phyloP scores from a whole-genome alignment of 2,329 filamentous ascomycete species.

The Fusarium brevicatenulatum region DNA sequence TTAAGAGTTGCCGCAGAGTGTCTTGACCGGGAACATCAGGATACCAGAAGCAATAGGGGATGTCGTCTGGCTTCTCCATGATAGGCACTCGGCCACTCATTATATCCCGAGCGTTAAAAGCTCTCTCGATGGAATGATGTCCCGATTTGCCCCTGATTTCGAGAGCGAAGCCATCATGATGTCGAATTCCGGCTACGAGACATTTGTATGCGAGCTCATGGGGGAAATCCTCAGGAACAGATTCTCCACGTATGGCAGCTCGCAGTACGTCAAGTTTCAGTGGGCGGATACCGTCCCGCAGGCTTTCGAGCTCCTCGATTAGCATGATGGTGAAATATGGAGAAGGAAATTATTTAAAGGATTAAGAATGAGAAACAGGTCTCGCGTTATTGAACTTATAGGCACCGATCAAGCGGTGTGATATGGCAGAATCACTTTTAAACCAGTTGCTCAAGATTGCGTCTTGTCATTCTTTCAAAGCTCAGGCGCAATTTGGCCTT shows the following conservation, averaged over 20 bases:
- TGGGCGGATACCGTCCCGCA: background rate
- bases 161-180: background rate
- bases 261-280: background rate
- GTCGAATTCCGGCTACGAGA: background rate
- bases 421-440: too few species aligned
- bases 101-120: slow-evolving; percentile 48
- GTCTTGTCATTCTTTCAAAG: too few species aligned
- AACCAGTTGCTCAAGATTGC: too few species aligned
- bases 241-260: background rate
- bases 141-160: background rate
- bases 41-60: slow-evolving; percentile 56
- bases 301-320: background rate
- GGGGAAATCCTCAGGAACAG: background rate
- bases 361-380: too few species aligned
- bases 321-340: background rate
- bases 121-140: background rate
- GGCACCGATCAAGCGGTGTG: too few species aligned
- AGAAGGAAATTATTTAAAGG: too few species aligned
- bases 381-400: too few species aligned
- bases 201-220: background rate
- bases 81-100: slow-evolving; percentile 51
- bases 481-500: too few species aligned
- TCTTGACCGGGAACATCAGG: slow-evolving; percentile 50
- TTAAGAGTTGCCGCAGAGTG: slow-evolving; percentile 49
- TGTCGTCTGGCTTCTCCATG: slow-evolving; percentile 26